Conservation (phyloP, 108 stramenopile genomes). For the Nitzschia palea region DNA sequence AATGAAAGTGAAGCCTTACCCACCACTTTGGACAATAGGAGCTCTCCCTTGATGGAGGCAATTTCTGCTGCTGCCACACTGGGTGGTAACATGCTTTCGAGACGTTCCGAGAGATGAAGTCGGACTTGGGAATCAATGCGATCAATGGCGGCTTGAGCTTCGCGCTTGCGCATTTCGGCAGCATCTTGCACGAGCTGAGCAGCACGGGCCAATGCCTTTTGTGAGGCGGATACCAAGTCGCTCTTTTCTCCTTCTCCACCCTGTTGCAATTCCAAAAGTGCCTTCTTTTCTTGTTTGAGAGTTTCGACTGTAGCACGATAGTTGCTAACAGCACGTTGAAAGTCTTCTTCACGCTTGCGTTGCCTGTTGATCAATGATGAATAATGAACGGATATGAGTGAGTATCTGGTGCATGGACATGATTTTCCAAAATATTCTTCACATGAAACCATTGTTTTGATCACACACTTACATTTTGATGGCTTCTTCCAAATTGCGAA, state of each 20-base stretch:
- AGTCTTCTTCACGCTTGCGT: slow-evolving; percentile 85
- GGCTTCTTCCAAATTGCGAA: slow-evolving; percentile 87
- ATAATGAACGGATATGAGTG: background rate
- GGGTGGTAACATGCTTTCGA: slow-evolving; percentile 67
- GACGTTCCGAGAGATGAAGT: slow-evolving; percentile 52
- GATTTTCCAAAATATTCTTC: background rate
- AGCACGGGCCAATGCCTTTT: slow-evolving; percentile 81
- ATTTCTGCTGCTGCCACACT: slow-evolving; percentile 60
- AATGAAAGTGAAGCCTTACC: slow-evolving; percentile 69
- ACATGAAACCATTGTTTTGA: background rate
- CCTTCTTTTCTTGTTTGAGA: slow-evolving; percentile 78
- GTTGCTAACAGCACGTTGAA: slow-evolving; percentile 76
- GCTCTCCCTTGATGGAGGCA: slow-evolving; percentile 80
- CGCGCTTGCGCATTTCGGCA: slow-evolving; percentile 68
- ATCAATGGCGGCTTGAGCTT: slow-evolving; percentile 71
- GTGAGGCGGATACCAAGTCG: slow-evolving; percentile 63
- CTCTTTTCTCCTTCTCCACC: slow-evolving; percentile 78
- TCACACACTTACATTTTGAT: slow-evolving; percentile 73
- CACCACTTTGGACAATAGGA: slow-evolving; percentile 70
- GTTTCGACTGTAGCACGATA: slow-evolving; percentile 73
- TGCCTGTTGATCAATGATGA: slow-evolving; percentile 42
- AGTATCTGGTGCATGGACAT: background rate
- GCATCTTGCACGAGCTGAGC: slow-evolving; percentile 78
- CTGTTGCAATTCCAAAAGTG: slow-evolving; percentile 65
- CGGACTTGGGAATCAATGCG: slow-evolving; percentile 60